A percentile compares a stretch with the other conserved stretches of the same genome.
Evolutionary conservation across 2,329 filamentous ascomycete species (phyloP).

Genomic region (Hypocrella siamensis): DNA sequence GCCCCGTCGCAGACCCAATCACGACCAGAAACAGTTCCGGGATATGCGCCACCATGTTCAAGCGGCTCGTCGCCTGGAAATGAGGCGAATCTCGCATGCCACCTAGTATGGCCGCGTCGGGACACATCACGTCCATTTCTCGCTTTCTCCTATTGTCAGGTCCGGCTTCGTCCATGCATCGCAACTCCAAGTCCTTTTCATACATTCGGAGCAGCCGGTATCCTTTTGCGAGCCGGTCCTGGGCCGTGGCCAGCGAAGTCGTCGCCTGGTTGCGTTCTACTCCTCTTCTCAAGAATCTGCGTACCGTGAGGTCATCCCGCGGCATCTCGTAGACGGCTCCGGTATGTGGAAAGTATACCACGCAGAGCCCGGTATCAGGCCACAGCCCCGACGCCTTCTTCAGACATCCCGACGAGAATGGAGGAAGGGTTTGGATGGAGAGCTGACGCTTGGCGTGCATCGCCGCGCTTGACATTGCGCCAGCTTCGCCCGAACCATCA

Average conservation of each 20-base stretch:
- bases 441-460: too few species aligned
- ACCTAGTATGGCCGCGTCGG: slow-evolving; percentile 14
- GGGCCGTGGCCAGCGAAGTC: background rate
- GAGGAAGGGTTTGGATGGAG: too few species aligned
- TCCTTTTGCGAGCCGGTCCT: slow-evolving; percentile 5
- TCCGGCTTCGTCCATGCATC: slow-evolving; percentile 14
- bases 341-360: slow-evolving; percentile 20
- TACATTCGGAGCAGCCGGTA: slow-evolving; percentile 31
- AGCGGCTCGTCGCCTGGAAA: slow-evolving; percentile 18
- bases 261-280: slow-evolving; percentile 6
- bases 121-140: slow-evolving; percentile 17
- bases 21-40: slow-evolving; percentile 57
- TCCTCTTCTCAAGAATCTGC: slow-evolving; percentile 9
- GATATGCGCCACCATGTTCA: slow-evolving; percentile 49
- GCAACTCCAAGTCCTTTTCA: slow-evolving; percentile 31
- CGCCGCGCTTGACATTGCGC: too few species aligned
- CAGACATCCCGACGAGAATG: background rate
- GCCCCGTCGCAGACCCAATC: slow-evolving; percentile 49
- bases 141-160: slow-evolving; percentile 6
- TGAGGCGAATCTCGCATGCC: slow-evolving; percentile 6
- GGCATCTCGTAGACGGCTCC: slow-evolving; percentile 9
- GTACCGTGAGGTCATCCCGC: slow-evolving; percentile 4
- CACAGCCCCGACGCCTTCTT: slow-evolving; percentile 1
- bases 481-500: too few species aligned
- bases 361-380: slow-evolving; percentile 9